Conservation (phyloP, 768 basidiomycete genomes). For the Russula sp. region DNA sequence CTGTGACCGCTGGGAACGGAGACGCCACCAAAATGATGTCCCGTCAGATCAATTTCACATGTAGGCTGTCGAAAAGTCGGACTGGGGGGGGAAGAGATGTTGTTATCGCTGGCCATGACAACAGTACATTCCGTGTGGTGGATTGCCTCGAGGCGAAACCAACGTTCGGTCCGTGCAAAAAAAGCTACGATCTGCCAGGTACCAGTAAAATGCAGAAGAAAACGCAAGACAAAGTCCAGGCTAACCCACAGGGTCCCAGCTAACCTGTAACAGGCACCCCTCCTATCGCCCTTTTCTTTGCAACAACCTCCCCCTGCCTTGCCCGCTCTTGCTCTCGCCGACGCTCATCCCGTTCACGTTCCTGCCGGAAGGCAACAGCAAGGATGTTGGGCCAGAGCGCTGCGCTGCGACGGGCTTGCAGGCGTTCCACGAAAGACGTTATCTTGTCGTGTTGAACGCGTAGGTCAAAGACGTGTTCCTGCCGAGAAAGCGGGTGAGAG, state of each 20-base stretch:
- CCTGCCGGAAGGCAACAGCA: slow-evolving; percentile 20
- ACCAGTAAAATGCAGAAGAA: slow-evolving; percentile 1
- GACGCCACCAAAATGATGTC: neutral
- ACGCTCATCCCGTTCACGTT: slow-evolving; percentile 18
- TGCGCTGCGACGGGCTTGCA: slow-evolving; percentile 18
- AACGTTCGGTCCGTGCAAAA: neutral
- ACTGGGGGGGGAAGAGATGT: neutral
- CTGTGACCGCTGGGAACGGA: neutral
- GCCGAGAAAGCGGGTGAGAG: neutral
- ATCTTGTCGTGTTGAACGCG: slow-evolving; percentile 26
- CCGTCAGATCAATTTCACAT: neutral
- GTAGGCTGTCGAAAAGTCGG: neutral
- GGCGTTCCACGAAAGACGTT: slow-evolving; percentile 21
- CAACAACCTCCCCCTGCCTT: neutral
- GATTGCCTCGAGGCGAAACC: slow-evolving; percentile 9
- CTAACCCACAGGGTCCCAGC: slow-evolving; percentile 7
- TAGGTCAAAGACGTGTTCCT: slow-evolving; percentile 25
- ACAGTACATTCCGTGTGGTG: slow-evolving; percentile 1
- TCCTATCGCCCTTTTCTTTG: slow-evolving; percentile 10
- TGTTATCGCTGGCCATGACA: neutral
- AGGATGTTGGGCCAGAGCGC: slow-evolving; percentile 24
- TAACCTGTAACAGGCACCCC: slow-evolving; percentile 10
- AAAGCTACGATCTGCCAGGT: slow-evolving; percentile 12
- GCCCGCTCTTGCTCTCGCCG: slow-evolving; percentile 16
- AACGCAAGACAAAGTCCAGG: slow-evolving; percentile 5